These are phyloP conservation scores for Apiospora sp. DNA, from an alignment of 2,329 filamentous ascomycete species.

Conservation along the genomic window DNA sequence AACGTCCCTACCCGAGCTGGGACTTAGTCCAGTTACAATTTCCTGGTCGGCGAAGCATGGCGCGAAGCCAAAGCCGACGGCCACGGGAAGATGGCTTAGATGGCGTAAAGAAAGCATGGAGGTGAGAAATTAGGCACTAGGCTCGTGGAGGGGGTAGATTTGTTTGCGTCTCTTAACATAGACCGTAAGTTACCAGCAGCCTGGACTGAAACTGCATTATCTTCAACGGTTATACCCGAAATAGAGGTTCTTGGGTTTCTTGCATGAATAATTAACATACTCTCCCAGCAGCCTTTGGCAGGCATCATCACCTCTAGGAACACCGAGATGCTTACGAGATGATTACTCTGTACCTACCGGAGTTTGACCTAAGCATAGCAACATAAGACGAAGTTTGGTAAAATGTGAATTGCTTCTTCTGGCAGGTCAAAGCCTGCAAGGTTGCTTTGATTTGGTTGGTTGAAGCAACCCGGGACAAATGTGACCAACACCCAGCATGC, in stretches of 20 bases:
- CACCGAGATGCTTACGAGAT: background rate
- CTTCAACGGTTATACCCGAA: conserved; percentile 10
- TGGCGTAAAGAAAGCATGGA: conserved; percentile 17
- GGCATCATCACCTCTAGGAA: background rate
- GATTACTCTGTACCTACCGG: background rate
- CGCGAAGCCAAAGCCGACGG: conserved; percentile 12
- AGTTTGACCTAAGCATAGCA: background rate
- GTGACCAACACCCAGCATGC: conserved; percentile 5
- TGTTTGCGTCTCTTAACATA: background rate
- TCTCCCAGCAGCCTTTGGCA: background rate
- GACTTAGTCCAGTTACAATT: conserved; percentile 16
- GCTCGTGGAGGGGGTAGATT: background rate
- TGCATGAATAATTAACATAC: background rate
- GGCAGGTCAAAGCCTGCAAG: conserved; percentile 8
- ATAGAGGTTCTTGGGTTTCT: background rate
- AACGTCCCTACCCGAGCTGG: conserved; percentile 20
- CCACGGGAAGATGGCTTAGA: conserved; percentile 1
- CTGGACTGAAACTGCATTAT: background rate
- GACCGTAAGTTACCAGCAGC: background rate
- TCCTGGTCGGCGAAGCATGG: conserved; percentile 14
- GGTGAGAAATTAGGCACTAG: conserved; percentile 10
- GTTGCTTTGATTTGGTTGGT: background rate
- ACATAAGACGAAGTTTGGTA: conserved; percentile 10
- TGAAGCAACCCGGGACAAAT: background rate
- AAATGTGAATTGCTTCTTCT: conserved; percentile 6